Evolutionary conservation across 192 early-diverging fungal species (phyloP), one percentile per base, ranked within the genome.

Genomic region (Coemansia umbellata): DNA sequence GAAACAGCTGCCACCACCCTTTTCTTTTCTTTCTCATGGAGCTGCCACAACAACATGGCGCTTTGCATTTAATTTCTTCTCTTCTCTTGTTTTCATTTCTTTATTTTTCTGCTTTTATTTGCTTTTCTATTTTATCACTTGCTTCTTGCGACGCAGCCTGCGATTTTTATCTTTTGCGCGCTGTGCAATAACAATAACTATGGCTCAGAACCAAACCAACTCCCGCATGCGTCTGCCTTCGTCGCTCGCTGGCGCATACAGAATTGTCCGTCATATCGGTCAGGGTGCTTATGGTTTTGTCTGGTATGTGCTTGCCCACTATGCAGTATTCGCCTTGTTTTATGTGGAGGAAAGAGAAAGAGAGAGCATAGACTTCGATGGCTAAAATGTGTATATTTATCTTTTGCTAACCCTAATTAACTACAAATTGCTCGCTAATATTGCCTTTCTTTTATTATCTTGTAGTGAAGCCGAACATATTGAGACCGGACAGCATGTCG

Each of bases 251-350:
- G 66, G 63, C 35, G 59, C 78, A 23, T 94, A 92, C 69, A 77
- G 75, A 39, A 74, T 94, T 35, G 69, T 86, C 26, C 73, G 90
- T n/a, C 88, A 95, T 63, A 75, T 95, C 36, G 92, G 92, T 9
- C 84, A 89, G 54, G 92, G 92, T 36, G 91, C 92, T 26, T 95
- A 95, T 65, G 92, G 92, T 18, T 62, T 89, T 31, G 92, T 95
- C 3, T 90, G 86, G 83, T 88, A 81, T 30, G 79, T 53, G 10
- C 11, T 23, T 48, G 3, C 17, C 31, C 24, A 10, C 35, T 21
- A 21, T 32, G 36, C 35, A 18, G 4, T 31, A 33, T 31, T 13
- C 36, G 6, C 40, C 19, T 42, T 8, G 10, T 35, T 35, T 35
- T 35, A n/a, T n/a, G n/a, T n/a, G n/a, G n/a, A n/a, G n/a, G n/a